Evolutionary conservation across 768 basidiomycete species (phyloP), one percentile per base, ranked within the genome.

Genomic region (Clitopilus hobsonii): DNA sequence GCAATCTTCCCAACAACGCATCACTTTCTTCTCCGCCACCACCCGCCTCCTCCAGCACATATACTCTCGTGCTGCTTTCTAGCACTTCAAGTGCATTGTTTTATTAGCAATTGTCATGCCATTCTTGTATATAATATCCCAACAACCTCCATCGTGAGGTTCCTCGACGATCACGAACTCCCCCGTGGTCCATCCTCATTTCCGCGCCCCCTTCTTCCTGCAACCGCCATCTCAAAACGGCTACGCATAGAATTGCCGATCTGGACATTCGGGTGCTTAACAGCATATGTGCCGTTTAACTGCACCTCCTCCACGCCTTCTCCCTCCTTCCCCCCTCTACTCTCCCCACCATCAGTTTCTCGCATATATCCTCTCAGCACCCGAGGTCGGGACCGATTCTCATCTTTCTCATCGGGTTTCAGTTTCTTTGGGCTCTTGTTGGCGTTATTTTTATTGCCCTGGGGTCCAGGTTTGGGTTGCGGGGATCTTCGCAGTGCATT

Each of bases 381-480:
- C 55, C 55, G 55, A 56, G 55, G 38, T 56, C 55, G 55, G 55
- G 55, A 56, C 55, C 32, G 7, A 51, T 47, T 30, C 24, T 38
- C 52, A 28, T 52, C 30, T 20, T 38, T 18, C 22, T 45, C 41
- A 45, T 45, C 18, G 41, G 41, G 41, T 20, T 45, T 45, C 6
- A 18, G n/a, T 20, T 16, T 45, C 41, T 45, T 45, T 45, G 41
- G 41, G 41, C 41, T 45, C 41, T 45, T 45, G 16, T 45, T 23
- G 41, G 41, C 41, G 41, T 45, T 36, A 36, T 36, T 45, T 32
- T 45, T 45, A 45, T 45, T 45, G 41, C 8, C 41, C 41, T 45
- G 41, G 41, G 18, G 41, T 45, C 22, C 41, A 45, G 22, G 41
- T 23, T 45, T 45, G 41, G 41, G 41, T 23, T 45, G 5, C 22